Base-by-base conservation (phyloP, 2,329 filamentous ascomycete species). In the Xylaria sp. region DNA sequence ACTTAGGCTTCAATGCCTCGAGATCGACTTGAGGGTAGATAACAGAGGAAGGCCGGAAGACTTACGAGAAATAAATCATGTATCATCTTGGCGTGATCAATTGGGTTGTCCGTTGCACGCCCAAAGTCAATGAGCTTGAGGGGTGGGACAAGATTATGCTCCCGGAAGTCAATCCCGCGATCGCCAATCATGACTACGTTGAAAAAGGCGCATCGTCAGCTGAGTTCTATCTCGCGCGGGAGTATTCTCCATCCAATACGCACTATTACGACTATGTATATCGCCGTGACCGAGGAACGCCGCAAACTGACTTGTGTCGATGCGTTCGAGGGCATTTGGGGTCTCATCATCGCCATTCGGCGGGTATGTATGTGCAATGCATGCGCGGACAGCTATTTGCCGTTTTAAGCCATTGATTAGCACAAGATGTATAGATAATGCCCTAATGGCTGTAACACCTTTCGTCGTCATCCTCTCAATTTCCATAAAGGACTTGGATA, bases 131-230 rank as follows among this genome's bases (percentile, higher is more conserved):
- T 61, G 21, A 30, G 58, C 32, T 51, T 42, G 19, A 61, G 58
- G 30, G 34, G 11, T 27, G 30, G 36, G 53, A 61, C 24, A 21
- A 32, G 32, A 19, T 19, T 30, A 32, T 45, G 48, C 24, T 54
- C 34, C 11, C 9, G 34, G 19, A 19, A 50, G 27, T 24, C 12
- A 4, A 11, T 14, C 5, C n/a, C 45, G 19, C 45, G 27, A 36
- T 60, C 45, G 32, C 42, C 17, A 51, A 39, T 61, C 47, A 61
- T 61, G 17, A 42, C 59, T 61, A 30, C 14, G 39, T 32, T 30
- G 8, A 39, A 19, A 47, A 24, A 8, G 6, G 30, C 24, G 2
- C 30, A 27, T 36, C 9, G 4, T 39, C 32, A 61, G 14, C 32
- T 21, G 19, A 51, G n/a, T 42, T 17, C 12, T 17, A 42, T 42